Conservation (phyloP, 441 rosid genomes). For the Gossypium lobatum region DNA sequence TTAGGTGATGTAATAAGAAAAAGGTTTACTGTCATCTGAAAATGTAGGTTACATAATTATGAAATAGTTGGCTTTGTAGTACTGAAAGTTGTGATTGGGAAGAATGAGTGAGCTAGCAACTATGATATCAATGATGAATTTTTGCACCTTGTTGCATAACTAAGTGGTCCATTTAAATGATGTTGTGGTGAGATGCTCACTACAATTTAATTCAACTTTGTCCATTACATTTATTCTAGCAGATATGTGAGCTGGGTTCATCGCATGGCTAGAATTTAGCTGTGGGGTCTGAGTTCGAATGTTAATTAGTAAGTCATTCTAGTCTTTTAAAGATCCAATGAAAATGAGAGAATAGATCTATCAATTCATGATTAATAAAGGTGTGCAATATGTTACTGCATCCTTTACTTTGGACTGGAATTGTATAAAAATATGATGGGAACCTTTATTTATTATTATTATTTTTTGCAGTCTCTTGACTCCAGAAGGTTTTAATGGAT, state of each 20-base stretch:
- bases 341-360: neutral
- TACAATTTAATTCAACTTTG: conserved; percentile 8
- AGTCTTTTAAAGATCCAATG: neutral
- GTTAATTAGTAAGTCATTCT: neutral
- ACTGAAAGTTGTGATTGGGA: neutral
- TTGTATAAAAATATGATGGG: conserved; percentile 9
- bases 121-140: neutral
- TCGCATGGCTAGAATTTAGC: neutral
- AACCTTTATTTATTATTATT: conserved; percentile 4
- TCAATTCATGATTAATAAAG: neutral
- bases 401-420: neutral
- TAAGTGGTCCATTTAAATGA: conserved; percentile 2
- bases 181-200: neutral
- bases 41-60: neutral
- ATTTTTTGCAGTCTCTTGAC: conserved; percentile 35
- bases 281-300: neutral
- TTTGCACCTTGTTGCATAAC: neutral
- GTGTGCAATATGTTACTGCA: neutral
- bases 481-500: conserved; percentile 32
- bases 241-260: conserved; percentile 3
- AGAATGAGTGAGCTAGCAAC: neutral
- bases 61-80: neutral
- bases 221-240: neutral
- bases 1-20: neutral
- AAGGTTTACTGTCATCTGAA: neutral